These are phyloP conservation scores for Mycogone perniciosa DNA, from an alignment of 2,329 filamentous ascomycete genomes.

Conservation along the genomic window DNA sequence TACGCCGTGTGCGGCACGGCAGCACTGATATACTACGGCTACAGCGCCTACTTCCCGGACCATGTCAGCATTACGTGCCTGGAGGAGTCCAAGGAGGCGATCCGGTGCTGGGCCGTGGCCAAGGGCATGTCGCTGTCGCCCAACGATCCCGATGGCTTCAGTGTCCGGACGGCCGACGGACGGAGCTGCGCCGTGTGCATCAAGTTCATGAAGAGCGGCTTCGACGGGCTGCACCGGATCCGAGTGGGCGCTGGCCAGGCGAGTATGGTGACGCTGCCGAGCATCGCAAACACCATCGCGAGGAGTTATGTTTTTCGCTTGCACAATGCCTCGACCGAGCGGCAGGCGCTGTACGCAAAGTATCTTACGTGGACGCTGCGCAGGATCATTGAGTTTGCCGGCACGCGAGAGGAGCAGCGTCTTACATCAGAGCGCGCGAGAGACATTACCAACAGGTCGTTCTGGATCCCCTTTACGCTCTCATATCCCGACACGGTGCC, in stretches of 20 bases:
- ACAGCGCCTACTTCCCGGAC: conserved; percentile 20
- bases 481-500: conserved; percentile 22
- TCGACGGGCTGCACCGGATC: conserved; percentile 23
- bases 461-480: conserved; percentile 27
- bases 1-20: conserved; percentile 42
- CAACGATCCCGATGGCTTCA: conserved; percentile 27
- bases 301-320: conserved; percentile 25
- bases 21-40: conserved; percentile 40
- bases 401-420: conserved; percentile 14
- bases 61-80: conserved; percentile 39
- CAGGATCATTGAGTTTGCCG: conserved; percentile 20
- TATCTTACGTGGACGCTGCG: conserved; percentile 32
- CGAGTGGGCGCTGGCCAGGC: conserved; percentile 15
- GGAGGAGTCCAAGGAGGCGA: conserved; percentile 25
- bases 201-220: conserved; percentile 26
- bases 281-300: conserved; percentile 30
- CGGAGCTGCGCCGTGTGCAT: conserved; percentile 29
- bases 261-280: conserved; percentile 28
- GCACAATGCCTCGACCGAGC: conserved; percentile 9
- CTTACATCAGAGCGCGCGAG: conserved; percentile 15
- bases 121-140: conserved; percentile 24
- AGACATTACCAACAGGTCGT: conserved; percentile 20
- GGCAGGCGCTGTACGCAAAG: conserved; percentile 19
- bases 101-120: conserved; percentile 36
- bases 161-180: conserved; percentile 28